Evolutionary conservation across 1,284 basidiomycete genomes (phyloP).

Genomic region (Heterobasidion irregulare): DNA sequence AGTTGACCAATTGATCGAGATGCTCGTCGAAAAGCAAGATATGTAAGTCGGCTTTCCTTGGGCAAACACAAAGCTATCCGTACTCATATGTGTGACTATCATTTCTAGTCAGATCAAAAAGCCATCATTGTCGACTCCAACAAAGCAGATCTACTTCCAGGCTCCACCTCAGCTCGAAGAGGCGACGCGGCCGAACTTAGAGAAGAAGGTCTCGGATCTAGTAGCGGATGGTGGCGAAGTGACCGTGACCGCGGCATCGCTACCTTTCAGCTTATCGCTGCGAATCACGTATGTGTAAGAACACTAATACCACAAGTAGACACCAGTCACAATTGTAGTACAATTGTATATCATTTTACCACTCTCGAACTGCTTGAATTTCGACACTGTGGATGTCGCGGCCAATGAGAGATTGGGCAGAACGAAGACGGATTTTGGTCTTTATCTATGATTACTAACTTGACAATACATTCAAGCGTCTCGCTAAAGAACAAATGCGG

Average conservation of each 20-base stretch:
- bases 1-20: slow-evolving; percentile 80
- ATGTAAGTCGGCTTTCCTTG: slow-evolving; percentile 49
- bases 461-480: no score
- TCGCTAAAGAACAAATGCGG: no score
- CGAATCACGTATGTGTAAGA: slow-evolving; percentile 50
- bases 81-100: neutral
- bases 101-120: slow-evolving; percentile 81
- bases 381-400: no score
- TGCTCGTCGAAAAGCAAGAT: slow-evolving; percentile 77
- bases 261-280: slow-evolving; percentile 83
- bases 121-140: slow-evolving; percentile 71
- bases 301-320: neutral
- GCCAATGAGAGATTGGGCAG: no score
- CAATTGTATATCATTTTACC: neutral
- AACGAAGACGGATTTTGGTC: no score
- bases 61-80: neutral
- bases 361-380: no score
- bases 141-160: slow-evolving; percentile 82
- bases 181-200: slow-evolving; percentile 83
- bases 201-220: slow-evolving; percentile 79
- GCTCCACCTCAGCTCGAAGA: slow-evolving; percentile 86
- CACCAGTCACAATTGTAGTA: neutral
- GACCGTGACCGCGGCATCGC: slow-evolving; percentile 77
- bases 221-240: slow-evolving; percentile 72
- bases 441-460: no score